These are phyloP conservation scores for Monilinia polystroma DNA, from an alignment of 2,329 filamentous ascomycete genomes.

Conservation along the genomic window DNA sequence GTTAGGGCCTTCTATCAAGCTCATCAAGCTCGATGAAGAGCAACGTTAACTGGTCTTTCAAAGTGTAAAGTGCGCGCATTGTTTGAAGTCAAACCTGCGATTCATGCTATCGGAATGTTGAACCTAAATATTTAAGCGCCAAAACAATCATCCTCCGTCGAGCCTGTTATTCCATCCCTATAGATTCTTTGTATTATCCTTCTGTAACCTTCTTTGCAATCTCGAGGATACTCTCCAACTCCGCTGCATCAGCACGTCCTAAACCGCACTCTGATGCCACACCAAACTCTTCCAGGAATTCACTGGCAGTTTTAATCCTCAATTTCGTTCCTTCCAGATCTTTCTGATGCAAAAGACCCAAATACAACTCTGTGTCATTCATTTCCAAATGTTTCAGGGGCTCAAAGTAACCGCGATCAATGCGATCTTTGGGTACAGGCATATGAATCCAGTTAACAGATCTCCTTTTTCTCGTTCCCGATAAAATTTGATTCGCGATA, in stretches of 20 bases:
- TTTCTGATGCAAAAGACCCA: slow-evolving; percentile 45
- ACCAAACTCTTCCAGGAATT: slow-evolving; percentile 41
- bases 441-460: slow-evolving; percentile 46
- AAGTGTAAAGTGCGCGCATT: neutral
- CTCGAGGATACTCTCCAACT: slow-evolving; percentile 28
- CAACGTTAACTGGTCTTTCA: neutral
- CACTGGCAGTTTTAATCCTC: slow-evolving; percentile 42
- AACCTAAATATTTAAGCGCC: neutral
- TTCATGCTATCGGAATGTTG: neutral
- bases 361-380: slow-evolving; percentile 41
- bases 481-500: slow-evolving; percentile 38
- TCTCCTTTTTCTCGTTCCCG: slow-evolving; percentile 37
- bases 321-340: slow-evolving; percentile 43
- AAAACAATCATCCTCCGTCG: neutral
- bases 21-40: too few relatives aligned
- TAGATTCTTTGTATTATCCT: neutral
- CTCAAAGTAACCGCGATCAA: slow-evolving; percentile 43
- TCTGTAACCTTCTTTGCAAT: slow-evolving; percentile 17
- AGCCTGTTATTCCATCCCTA: neutral
- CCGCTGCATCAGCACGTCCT: slow-evolving; percentile 35
- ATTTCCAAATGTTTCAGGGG: slow-evolving; percentile 42
- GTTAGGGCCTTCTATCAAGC: too few relatives aligned
- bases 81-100: slow-evolving; percentile 7
- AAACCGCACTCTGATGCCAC: slow-evolving; percentile 46
- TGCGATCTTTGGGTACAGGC: slow-evolving; percentile 45